Evolutionary conservation across 163 green algal species (phyloP).

Genomic region (Chlamydomonas reinhardtii): DNA sequence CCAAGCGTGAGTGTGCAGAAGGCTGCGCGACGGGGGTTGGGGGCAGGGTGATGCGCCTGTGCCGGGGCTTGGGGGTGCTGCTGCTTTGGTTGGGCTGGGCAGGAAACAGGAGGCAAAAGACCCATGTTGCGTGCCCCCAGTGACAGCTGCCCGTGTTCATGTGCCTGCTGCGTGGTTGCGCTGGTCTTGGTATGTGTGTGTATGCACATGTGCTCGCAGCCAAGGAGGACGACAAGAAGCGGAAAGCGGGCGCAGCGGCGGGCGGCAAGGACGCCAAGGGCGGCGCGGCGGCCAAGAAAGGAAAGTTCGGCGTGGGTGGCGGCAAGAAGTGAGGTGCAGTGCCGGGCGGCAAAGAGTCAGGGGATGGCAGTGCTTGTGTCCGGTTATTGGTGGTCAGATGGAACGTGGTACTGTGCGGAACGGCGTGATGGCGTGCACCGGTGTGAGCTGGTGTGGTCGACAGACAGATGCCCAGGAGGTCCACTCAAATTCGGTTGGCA

Average conservation of each 20-base stretch:
- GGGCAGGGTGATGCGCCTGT: not conserved
- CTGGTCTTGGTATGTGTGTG: too few species aligned
- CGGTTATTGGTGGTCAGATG: too few species aligned
- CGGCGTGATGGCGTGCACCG: not conserved
- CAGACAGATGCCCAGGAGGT: too few species aligned
- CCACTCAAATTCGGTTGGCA: too few species aligned
- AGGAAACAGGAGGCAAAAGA: too few species aligned
- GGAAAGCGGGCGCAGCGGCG: slow-evolving; percentile 41
- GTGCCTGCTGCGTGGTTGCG: too few species aligned
- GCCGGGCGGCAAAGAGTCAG: too few species aligned
- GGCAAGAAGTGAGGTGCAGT: slow-evolving; percentile 48
- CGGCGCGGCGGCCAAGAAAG: slow-evolving; percentile 59
- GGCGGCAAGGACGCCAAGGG: not conserved
- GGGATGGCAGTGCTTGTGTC: too few species aligned
- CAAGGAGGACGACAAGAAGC: slow-evolving; percentile 54
- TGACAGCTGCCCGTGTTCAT: too few species aligned
- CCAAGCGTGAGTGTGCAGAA: not conserved
- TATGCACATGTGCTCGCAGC: not conserved
- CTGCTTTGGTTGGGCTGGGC: too few species aligned
- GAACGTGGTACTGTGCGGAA: not conserved
- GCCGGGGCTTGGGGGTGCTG: too few species aligned
- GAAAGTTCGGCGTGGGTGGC: slow-evolving; percentile 62
- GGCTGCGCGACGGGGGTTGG: not conserved
- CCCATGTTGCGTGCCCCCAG: too few species aligned
- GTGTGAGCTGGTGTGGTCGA: not conserved